Base-by-base conservation (phyloP, 139 green algal genomes). In the Coccomyxa sp. region DNA sequence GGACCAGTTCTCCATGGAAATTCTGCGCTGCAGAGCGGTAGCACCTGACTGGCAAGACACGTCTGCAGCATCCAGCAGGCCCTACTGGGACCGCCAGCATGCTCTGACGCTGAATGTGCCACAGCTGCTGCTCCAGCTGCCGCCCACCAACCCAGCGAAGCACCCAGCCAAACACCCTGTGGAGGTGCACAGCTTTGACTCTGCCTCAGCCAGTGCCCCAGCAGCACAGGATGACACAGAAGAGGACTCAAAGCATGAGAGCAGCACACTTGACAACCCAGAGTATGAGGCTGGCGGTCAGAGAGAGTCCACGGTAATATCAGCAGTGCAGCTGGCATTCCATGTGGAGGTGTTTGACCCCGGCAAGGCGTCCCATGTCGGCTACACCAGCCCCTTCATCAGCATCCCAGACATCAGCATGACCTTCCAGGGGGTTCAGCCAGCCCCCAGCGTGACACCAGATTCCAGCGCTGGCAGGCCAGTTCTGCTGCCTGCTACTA, bases 91-190 rank as follows among this genome's bases (percentile, higher is more conserved):
- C 31, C 55, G n/a, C 44, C 44, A 37, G 22, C 78, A 88, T 64
- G 70, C 78, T 16, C 24, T 88, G 31, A 31, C 41, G 0, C 55
- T 89, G 35, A 79, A 88, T 41, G 55, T 88, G 37, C 83, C 77
- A 5, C 69, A 82, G 36, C 74, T 88, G n/a, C 70, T 73, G 36
- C 83, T 89, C 50, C 77, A 79, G 55, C 78, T 89, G 44, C 85
- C 85, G 0, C 27, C 80, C 6, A 18, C 54, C 31, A 33, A 68
- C 24, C 74, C 71, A 44, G 73, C 77, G 10, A 55, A 80, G 68
- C 68, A 76, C n/a, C 68, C 82, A 0, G 37, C 33, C 6, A 38
- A 39, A 4, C 79, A 83, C 44, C 79, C 74, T 37, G 74, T 79
- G 1, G 33, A 73, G 75, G 35, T 71, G 4, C 34, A 64, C 50